Evolutionary conservation across 352 stramenopile genomes (phyloP).

Genomic region (Phytopythium chamaehyphon): DNA sequence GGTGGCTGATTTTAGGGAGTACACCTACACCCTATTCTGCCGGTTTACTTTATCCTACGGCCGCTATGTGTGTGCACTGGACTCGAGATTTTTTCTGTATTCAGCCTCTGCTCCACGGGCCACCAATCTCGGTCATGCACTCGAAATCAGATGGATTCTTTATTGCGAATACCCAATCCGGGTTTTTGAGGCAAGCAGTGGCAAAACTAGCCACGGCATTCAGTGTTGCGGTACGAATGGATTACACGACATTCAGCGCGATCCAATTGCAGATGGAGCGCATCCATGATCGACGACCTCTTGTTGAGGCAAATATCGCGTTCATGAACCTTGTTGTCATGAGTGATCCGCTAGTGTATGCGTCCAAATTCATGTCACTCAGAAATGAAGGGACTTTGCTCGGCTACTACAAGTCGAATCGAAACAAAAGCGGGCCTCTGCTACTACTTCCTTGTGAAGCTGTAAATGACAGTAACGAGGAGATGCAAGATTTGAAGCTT

Average conservation of each 20-base stretch:
- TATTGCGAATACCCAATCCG: background rate
- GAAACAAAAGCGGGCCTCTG: conserved; percentile 12
- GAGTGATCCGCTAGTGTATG: conserved; percentile 35
- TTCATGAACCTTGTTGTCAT: conserved; percentile 39
- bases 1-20: background rate
- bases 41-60: conserved; percentile 6
- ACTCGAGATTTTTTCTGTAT: conserved; percentile 15
- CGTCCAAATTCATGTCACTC: background rate
- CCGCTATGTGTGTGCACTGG: conserved; percentile 12
- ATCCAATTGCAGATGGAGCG: conserved; percentile 28
- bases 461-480: conserved; percentile 16
- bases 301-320: conserved; percentile 23
- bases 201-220: background rate
- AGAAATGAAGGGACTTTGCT: background rate
- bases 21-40: conserved; percentile 11
- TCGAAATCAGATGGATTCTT: background rate
- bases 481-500: conserved; percentile 12
- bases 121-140: no score
- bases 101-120: no score
- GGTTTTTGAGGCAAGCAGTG: background rate
- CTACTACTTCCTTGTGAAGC: conserved; percentile 17
- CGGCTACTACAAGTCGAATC: conserved; percentile 16
- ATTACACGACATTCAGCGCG: conserved; percentile 7
- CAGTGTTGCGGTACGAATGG: background rate
- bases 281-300: conserved; percentile 12